phyloP scores from a whole-genome alignment of 768 basidiomycete species.

The Lentinula edodes region DNA sequence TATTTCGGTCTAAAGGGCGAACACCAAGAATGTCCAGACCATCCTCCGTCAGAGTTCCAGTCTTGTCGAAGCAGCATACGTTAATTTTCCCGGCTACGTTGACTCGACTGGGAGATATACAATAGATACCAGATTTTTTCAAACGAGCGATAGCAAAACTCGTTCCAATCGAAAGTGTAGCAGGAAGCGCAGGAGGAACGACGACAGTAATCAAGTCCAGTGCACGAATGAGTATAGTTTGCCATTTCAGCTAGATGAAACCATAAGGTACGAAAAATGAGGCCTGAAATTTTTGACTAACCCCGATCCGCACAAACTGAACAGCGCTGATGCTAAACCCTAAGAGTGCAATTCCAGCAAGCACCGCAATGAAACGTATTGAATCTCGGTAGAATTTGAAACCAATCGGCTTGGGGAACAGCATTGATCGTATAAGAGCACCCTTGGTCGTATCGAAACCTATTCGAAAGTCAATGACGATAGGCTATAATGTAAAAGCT shows the following conservation, averaged over 20 bases:
- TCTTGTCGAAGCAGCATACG: conserved; percentile 98
- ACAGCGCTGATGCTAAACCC: conserved; percentile 91
- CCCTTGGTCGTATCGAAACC: conserved; percentile 98
- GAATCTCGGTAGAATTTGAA: conserved; percentile 98
- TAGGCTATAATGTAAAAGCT: neutral
- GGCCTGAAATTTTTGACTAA: conserved; percentile 29
- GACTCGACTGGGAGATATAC: conserved; percentile 93
- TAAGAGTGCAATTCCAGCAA: conserved; percentile 84
- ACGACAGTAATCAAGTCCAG: conserved; percentile 95
- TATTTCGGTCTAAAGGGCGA: conserved; percentile 72
- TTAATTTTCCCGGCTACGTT: conserved; percentile 96
- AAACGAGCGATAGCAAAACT: conserved; percentile 90
- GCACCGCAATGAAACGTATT: conserved; percentile 83
- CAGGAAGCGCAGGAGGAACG: conserved; percentile 95
- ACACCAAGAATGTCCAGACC: conserved; percentile 96
- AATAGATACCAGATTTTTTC: conserved; percentile 85
- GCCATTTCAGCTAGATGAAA: conserved; percentile 67
- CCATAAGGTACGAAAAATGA: neutral
- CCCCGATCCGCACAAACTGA: conserved; percentile 88
- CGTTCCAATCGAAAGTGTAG: conserved; percentile 95
- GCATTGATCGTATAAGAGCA: conserved; percentile 91
- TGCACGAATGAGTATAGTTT: conserved; percentile 86
- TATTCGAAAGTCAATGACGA: conserved; percentile 18
- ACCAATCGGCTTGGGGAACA: conserved; percentile 96
- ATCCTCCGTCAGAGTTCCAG: conserved; percentile 96